A percentile compares a stretch with the other conserved stretches of the same genome.
phyloP scores from a whole-genome alignment of 805 yeast species.

The Cyberlindnera japonica region DNA sequence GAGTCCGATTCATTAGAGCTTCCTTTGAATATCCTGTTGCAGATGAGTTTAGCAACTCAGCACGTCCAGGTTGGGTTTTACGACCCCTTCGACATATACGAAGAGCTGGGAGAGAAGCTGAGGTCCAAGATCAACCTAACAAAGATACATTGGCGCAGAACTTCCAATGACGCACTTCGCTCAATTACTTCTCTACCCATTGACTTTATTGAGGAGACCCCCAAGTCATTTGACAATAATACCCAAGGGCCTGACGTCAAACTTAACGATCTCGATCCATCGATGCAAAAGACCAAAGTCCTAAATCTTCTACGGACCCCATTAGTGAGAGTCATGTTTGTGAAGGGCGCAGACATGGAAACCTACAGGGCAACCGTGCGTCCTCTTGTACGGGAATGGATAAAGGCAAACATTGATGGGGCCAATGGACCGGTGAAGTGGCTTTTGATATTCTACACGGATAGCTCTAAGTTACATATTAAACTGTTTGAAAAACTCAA shows the following conservation, averaged over 20 bases:
- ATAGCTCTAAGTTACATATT: slow-evolving; percentile 40
- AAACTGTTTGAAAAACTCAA: slow-evolving; percentile 52
- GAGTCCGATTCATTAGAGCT: too few relatives aligned
- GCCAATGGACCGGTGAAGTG: slow-evolving; percentile 51
- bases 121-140: slow-evolving; percentile 49
- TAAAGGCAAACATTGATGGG: slow-evolving; percentile 39
- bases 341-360: slow-evolving; percentile 64
- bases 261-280: background rate
- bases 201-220: slow-evolving; percentile 54
- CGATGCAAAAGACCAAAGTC: slow-evolving; percentile 1
- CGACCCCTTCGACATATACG: slow-evolving; percentile 67
- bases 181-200: slow-evolving; percentile 61
- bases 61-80: slow-evolving; percentile 50
- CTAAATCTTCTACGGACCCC: slow-evolving; percentile 32
- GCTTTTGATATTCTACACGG: slow-evolving; percentile 50
- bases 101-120: slow-evolving; percentile 41
- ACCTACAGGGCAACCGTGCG: slow-evolving; percentile 75
- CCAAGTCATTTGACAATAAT: slow-evolving; percentile 29
- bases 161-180: slow-evolving; percentile 49
- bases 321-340: slow-evolving; percentile 63
- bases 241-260: background rate
- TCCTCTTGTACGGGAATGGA: slow-evolving; percentile 82
- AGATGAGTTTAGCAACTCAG: background rate
- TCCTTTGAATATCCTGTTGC: too few relatives aligned
- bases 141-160: slow-evolving; percentile 65